A percentile compares a stretch with the other conserved stretches of the same genome.
phyloP scores from a whole-genome alignment of 2,329 filamentous ascomycete genomes.

The Camptophora hylomeconis region DNA sequence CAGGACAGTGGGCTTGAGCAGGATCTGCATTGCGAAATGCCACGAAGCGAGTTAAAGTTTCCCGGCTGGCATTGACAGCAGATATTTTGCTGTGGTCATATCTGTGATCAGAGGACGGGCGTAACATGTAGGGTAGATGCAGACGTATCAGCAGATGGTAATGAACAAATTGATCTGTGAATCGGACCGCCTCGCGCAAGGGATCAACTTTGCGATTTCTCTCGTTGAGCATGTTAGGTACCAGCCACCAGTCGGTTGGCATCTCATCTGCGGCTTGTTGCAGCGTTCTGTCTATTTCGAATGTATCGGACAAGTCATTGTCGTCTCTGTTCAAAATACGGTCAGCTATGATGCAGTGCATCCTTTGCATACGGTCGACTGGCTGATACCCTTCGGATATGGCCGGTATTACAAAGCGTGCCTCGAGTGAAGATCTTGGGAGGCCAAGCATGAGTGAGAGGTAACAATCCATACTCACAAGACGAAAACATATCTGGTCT shows the following conservation, averaged over 20 bases:
- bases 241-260: conserved; percentile 37
- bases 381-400: not conserved
- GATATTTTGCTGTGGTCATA: conserved; percentile 38
- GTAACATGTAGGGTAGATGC: conserved; percentile 44
- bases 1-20: conserved; percentile 31
- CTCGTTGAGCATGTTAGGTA: conserved; percentile 13
- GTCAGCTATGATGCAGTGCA: conserved; percentile 30
- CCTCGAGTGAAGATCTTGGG: conserved; percentile 19
- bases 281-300: conserved; percentile 32
- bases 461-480: conserved; percentile 26
- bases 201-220: conserved; percentile 9
- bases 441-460: conserved; percentile 30
- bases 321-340: conserved; percentile 38
- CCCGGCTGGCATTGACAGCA: conserved; percentile 38
- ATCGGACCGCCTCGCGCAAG: conserved; percentile 21
- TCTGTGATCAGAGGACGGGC: conserved; percentile 20
- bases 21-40: conserved; percentile 32
- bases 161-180: conserved; percentile 39
- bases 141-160: conserved; percentile 39
- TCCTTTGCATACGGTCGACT: conserved; percentile 2
- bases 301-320: conserved; percentile 17
- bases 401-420: not conserved
- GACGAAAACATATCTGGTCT: conserved; percentile 26
- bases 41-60: conserved; percentile 35
- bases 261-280: conserved; percentile 30